Percentiles rank a stretch among this genome's conserved stretches.
These are phyloP conservation scores for Musa beccarii DNA, from an alignment of 176 grass and related monocot species.

Conservation along the genomic window DNA sequence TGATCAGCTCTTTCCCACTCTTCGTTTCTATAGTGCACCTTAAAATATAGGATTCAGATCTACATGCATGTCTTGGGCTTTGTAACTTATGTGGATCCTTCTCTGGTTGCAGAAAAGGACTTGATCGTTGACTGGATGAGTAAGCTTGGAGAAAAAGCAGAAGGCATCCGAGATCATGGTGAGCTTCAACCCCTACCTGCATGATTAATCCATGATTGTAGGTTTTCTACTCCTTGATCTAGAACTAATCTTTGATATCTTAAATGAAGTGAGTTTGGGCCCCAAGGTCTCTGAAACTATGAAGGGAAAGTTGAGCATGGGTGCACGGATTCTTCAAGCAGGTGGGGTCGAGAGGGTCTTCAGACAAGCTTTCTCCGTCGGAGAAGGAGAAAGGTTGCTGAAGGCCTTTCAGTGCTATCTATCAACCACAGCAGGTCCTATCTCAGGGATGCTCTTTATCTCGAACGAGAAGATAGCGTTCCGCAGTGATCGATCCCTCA, in stretches of 20 bases:
- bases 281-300: constrained; percentile 67
- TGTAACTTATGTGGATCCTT: constrained; percentile 7
- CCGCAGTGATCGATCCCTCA: constrained; percentile 66
- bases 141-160: constrained; percentile 49
- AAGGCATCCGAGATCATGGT: constrained; percentile 79
- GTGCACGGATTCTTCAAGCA: constrained; percentile 61
- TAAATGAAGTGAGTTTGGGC: constrained; percentile 47
- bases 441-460: constrained; percentile 81
- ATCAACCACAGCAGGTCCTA: constrained; percentile 74
- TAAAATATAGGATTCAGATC: not conserved
- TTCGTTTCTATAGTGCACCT: not conserved
- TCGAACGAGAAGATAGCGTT: constrained; percentile 70
- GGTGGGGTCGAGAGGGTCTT: constrained; percentile 67
- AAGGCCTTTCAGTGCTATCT: constrained; percentile 83
- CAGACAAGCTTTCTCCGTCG: constrained; percentile 44
- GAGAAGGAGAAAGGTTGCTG: constrained; percentile 56
- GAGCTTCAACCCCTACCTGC: not conserved
- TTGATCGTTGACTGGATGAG: constrained; percentile 23
- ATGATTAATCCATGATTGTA: not conserved
- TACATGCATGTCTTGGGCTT: no score
- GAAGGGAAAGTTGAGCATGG: constrained; percentile 68
- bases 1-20: constrained; percentile 4
- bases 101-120: constrained; percentile 14
- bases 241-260: not conserved
- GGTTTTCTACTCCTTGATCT: constrained; percentile 5